Evolutionary conservation across 2,329 filamentous ascomycete genomes (phyloP), one percentile per base, ranked within the genome.

Genomic region (Dothideomycetes sp.): DNA sequence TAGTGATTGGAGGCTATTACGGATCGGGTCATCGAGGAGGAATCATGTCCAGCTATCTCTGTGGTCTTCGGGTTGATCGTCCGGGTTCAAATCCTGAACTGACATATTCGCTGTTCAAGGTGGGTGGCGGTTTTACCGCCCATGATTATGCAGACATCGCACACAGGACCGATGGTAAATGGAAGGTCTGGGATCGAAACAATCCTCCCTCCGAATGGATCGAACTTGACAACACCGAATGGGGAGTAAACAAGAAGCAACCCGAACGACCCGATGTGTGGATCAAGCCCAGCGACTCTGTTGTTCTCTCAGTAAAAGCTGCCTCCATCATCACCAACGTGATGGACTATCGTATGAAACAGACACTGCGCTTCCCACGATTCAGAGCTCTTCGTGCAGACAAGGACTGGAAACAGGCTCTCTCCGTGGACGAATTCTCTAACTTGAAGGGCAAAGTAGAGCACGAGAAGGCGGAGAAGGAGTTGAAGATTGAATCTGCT

Each of bases 101-200:
- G 59, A 93, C 80, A 55, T 84, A 80, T 53, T 94, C 87, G n/a
- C 95, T 98, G 64, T 94, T 88, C 71, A 95, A 91, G 60, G 91
- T 98, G 12, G 91, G 91, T n/a, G 91, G 91, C 39, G 91, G 91
- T 0, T 88, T 96, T 58, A 79, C 76, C 11, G 81, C 78, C 1
- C 77, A 83, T 38, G 91, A 98, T 54, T 96, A 94, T 57, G 78
- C 82, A 0, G 77, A 82, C 43, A 80, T 98, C 32, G 72, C 78
- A 4, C 85, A 94, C 53, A 73, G 78, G 17, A 96, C 89, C 0
- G 84, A 94, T 44, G 87, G 84, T 4, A 94, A 94, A 59, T 98
- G 91, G 91, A 71, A 73, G 10, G 75, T 84, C 22, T 98, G 87
- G 86, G 80, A 95, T 58, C 55, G 69, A 1, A 80, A 76, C 49